A percentile compares a stretch with the other conserved stretches of the same genome.
phyloP scores from a whole-genome alignment of 1,284 basidiomycete species.

The Veloboletus limbatus region DNA sequence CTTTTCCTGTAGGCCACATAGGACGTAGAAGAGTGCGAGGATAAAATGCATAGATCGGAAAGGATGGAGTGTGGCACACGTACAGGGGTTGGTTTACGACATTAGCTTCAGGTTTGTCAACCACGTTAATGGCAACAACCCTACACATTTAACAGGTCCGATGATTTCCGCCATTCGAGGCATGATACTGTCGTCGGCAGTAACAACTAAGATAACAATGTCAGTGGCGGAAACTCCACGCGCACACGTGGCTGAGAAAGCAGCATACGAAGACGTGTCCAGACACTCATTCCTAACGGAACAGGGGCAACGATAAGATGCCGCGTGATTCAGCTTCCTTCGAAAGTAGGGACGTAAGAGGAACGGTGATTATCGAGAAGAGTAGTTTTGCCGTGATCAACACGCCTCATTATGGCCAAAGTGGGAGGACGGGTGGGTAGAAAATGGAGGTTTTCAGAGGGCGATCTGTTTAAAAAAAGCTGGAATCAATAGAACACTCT shows the following conservation, averaged over 20 bases:
- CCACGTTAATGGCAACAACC: slow-evolving; percentile 92
- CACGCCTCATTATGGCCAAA: slow-evolving; percentile 98
- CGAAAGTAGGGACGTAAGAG: slow-evolving; percentile 87
- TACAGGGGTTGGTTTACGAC: slow-evolving; percentile 52
- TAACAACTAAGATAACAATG: slow-evolving; percentile 93
- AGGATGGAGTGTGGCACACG: slow-evolving; percentile 1
- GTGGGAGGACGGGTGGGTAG: slow-evolving; percentile 79
- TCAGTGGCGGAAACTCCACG: slow-evolving; percentile 96
- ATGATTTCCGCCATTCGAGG: slow-evolving; percentile 96
- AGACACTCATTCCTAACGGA: slow-evolving; percentile 54
- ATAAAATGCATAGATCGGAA: not conserved
- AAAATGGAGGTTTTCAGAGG: slow-evolving; percentile 48
- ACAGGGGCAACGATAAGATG: slow-evolving; percentile 99
- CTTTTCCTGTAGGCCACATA: slow-evolving; percentile 47
- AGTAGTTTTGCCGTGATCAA: slow-evolving; percentile 99
- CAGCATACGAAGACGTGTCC: slow-evolving; percentile 97
- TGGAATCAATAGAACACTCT: slow-evolving; percentile 4
- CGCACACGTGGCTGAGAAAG: slow-evolving; percentile 97
- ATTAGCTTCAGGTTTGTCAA: slow-evolving; percentile 84
- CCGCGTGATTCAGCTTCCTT: slow-evolving; percentile 98
- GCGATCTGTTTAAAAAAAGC: slow-evolving; percentile 44
- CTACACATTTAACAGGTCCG: slow-evolving; percentile 70
- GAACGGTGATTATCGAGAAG: slow-evolving; percentile 92
- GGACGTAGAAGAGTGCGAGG: slow-evolving; percentile 5
- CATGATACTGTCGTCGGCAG: slow-evolving; percentile 99